A percentile compares a stretch with the other conserved stretches of the same genome.
phyloP scores from a whole-genome alignment of 495 filamentous ascomycete genomes.

The Penicillium atrosanguineum region DNA sequence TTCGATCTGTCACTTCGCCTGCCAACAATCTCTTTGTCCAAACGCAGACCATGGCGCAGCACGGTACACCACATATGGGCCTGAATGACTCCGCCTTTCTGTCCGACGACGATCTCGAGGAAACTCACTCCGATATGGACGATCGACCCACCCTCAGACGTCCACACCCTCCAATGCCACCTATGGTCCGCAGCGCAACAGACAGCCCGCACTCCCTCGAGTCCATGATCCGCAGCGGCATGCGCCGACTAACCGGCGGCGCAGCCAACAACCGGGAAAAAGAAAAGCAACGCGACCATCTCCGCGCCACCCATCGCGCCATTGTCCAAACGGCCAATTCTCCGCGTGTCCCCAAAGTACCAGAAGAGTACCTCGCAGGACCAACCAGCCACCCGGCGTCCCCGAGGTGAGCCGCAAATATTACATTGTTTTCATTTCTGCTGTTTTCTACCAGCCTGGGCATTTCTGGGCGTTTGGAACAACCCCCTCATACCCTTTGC shows the following conservation, averaged over 20 bases:
- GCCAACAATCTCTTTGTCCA: conserved; percentile 54
- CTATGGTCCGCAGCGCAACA: conserved; percentile 37
- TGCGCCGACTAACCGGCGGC: conserved; percentile 66
- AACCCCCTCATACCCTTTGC: conserved; percentile 18
- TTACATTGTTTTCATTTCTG: conserved; percentile 3
- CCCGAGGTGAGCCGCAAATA: conserved; percentile 24
- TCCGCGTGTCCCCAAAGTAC: conserved; percentile 65
- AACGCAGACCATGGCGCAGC: conserved; percentile 21
- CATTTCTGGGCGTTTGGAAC: conserved; percentile 25
- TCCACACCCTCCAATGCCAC: conserved; percentile 49
- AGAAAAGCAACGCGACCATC: conserved; percentile 57
- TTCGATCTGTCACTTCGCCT: conserved; percentile 73
- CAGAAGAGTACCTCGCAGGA: conserved; percentile 49
- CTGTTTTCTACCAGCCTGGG: conserved; percentile 7
- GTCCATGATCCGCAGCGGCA: conserved; percentile 62
- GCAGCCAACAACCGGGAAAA: conserved; percentile 53
- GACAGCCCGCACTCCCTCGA: conserved; percentile 64
- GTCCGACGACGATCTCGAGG: conserved; percentile 55
- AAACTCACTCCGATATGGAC: conserved; percentile 45
- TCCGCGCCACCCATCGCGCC: conserved; percentile 51
- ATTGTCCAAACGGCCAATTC: conserved; percentile 42
- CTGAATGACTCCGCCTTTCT: conserved; percentile 51
- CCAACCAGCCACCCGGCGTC: conserved; percentile 42
- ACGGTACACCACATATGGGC: conserved; percentile 28
- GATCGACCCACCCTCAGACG: conserved; percentile 48